Base-by-base conservation (phyloP, 2,329 filamentous ascomycete genomes). In the Lecanicillium sp. region DNA sequence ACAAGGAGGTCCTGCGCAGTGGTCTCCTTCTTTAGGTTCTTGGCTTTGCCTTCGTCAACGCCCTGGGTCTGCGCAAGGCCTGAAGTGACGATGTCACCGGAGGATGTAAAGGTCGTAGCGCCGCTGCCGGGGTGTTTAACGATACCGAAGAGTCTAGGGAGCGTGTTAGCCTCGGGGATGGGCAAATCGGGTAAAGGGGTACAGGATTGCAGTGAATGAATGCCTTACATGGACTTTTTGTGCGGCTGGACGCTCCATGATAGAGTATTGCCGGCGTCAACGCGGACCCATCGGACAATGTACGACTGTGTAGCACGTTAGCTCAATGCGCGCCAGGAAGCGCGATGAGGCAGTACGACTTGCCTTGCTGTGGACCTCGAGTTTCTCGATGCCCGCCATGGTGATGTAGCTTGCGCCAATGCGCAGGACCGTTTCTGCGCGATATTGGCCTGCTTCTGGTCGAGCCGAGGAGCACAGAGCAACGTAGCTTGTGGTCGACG, bases 321-420 rank as follows among this genome's bases (percentile, higher is more conserved):
- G 53, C 43, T 31, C 11, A 13, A 11, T 15, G 36, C 17, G 29
- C 30, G 17, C 17, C 13, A 33, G 30, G 27, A 33, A 34, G 29
- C n/a, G 30, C n/a, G n/a, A n/a, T n/a, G 33, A 29, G 28, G 13
- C 29, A 36, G 22, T 25, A 7, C 22, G 22, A 25, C 48, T 32
- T 74, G 92, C 90, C 80, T 94, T 95, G 79, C 88, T 95, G 65
- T 96, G 90, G 50, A 98, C 87, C 64, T 97, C 87, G 51, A 98
- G 74, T 68, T 94, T 87, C 69, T 98, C 92, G 71, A 97, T 94
- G 57, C 86, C 87, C 44, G 87, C 88, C 89, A 95, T 95, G 44
- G 49, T 64, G 40, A 7, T 7, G 6, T 11, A 25, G 11, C 7
- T 11, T 6, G 22, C 22, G 22, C 22, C 22, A 25, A 25, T 25